Evolutionary conservation across 2,329 filamentous ascomycete species (phyloP).

Genomic region (Aspergillus thermomutatus): DNA sequence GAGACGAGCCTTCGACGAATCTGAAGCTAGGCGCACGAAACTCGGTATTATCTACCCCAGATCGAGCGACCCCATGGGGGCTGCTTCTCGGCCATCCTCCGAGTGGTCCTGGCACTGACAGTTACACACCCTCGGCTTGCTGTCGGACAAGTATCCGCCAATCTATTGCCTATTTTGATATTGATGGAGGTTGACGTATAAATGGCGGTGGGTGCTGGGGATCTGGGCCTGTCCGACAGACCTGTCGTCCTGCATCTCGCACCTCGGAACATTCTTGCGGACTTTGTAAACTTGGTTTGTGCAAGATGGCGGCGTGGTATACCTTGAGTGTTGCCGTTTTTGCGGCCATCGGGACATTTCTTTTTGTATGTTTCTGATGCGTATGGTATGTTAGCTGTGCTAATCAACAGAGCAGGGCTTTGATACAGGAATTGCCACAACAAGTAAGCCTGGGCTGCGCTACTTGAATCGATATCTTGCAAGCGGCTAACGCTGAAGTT

Average conservation of each 20-base stretch:
- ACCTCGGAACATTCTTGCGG: neutral
- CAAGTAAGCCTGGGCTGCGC: slow-evolving; percentile 38
- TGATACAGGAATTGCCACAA: slow-evolving; percentile 60
- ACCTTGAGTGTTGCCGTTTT: slow-evolving; percentile 53
- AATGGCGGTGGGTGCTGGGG: neutral
- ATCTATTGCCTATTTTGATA: neutral
- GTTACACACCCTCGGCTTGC: slow-evolving; percentile 15
- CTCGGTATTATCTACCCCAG: neutral
- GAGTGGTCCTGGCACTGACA: slow-evolving; percentile 9
- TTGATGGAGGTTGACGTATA: neutral
- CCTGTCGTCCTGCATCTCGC: neutral
- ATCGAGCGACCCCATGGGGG: slow-evolving; percentile 11
- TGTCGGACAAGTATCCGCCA: slow-evolving; percentile 16
- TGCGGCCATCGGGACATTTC: slow-evolving; percentile 57
- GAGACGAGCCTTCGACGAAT: neutral
- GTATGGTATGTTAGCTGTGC: neutral
- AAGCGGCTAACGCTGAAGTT: neutral
- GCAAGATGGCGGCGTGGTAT: slow-evolving; percentile 42
- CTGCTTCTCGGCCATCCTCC: slow-evolving; percentile 25
- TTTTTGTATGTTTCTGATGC: slow-evolving; percentile 46
- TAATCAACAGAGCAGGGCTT: slow-evolving; percentile 46
- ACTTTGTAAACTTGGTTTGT: neutral
- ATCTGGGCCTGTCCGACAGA: neutral
- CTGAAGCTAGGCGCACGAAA: neutral
- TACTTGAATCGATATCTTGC: slow-evolving; percentile 1